A percentile compares a stretch with the other conserved stretches of the same genome.
phyloP scores from a whole-genome alignment of 768 basidiomycete genomes.

The Leccinum broughii region DNA sequence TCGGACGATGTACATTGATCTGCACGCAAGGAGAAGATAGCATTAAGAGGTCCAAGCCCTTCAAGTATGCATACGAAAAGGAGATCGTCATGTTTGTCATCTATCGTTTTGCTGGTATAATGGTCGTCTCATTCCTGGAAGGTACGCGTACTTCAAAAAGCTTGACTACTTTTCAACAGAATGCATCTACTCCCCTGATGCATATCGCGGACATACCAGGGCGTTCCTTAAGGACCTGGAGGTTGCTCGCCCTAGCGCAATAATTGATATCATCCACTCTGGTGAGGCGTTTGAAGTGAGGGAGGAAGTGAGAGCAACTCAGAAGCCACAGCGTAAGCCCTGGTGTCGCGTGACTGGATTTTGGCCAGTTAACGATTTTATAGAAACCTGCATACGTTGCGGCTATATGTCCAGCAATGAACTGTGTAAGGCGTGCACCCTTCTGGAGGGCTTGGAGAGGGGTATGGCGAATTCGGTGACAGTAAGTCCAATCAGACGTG shows the following conservation, averaged over 20 bases:
- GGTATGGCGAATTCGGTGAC: conserved; percentile 68
- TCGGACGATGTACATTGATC: conserved; percentile 91
- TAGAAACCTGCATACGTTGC: conserved; percentile 90
- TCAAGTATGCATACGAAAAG: conserved; percentile 99
- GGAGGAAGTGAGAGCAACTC: conserved; percentile 79
- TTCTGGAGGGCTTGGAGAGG: conserved; percentile 87
- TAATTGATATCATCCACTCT: conserved; percentile 97
- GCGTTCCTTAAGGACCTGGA: conserved; percentile 95
- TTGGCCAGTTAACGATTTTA: neutral
- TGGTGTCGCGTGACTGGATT: conserved; percentile 1
- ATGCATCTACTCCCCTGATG: conserved; percentile 98
- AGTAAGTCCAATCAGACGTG: conserved; percentile 43
- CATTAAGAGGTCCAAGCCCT: conserved; percentile 97
- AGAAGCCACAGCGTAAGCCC: conserved; percentile 80
- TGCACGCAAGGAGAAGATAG: conserved; percentile 97
- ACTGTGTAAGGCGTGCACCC: conserved; percentile 93
- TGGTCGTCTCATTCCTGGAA: conserved; percentile 33
- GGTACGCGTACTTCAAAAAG: conserved; percentile 99
- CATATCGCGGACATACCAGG: conserved; percentile 95
- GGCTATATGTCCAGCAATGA: conserved; percentile 96
- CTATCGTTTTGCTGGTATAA: conserved; percentile 1
- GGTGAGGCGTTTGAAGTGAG: conserved; percentile 89
- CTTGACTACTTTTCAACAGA: conserved; percentile 99
- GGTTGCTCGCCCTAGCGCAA: conserved; percentile 89
- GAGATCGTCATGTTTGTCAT: conserved; percentile 92